phyloP scores from a whole-genome alignment of 2,329 filamentous ascomycete species.

The Monilinia fructicola region DNA sequence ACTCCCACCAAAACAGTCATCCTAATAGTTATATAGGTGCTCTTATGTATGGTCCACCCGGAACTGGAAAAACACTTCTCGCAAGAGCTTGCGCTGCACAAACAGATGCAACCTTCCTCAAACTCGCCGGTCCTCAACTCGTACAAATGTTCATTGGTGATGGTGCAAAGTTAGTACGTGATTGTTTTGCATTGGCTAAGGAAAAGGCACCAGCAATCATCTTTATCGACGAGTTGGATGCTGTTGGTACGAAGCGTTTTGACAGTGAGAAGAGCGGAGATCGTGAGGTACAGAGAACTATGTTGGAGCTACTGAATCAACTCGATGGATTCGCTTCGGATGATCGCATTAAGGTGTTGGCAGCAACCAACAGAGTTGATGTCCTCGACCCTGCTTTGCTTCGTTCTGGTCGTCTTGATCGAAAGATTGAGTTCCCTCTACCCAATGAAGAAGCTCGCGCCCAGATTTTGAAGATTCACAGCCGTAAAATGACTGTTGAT shows the following conservation, averaged over 20 bases:
- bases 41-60: constrained; percentile 94
- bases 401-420: constrained; percentile 86
- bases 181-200: constrained; percentile 96
- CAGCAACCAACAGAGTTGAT: constrained; percentile 91
- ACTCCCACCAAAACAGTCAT: constrained; percentile 3
- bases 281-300: constrained; percentile 95
- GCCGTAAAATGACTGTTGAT: constrained; percentile 96
- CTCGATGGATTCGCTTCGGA: constrained; percentile 97
- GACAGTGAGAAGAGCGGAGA: constrained; percentile 98
- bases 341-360: constrained; percentile 93
- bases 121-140: constrained; percentile 93
- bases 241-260: constrained; percentile 98
- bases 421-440: constrained; percentile 97
- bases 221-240: constrained; percentile 98
- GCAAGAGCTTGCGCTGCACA: constrained; percentile 96
- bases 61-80: constrained; percentile 87
- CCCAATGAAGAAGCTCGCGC: constrained; percentile 97
- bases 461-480: constrained; percentile 96
- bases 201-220: constrained; percentile 99
- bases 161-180: constrained; percentile 93
- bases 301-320: constrained; percentile 98
- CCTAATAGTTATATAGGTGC: constrained; percentile 61
- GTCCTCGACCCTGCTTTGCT: constrained; percentile 89
- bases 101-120: constrained; percentile 97
- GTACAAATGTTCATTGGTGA: constrained; percentile 99